These are phyloP conservation scores for Salix dunnii DNA, from an alignment of 345 rosid species.

Conservation along the genomic window DNA sequence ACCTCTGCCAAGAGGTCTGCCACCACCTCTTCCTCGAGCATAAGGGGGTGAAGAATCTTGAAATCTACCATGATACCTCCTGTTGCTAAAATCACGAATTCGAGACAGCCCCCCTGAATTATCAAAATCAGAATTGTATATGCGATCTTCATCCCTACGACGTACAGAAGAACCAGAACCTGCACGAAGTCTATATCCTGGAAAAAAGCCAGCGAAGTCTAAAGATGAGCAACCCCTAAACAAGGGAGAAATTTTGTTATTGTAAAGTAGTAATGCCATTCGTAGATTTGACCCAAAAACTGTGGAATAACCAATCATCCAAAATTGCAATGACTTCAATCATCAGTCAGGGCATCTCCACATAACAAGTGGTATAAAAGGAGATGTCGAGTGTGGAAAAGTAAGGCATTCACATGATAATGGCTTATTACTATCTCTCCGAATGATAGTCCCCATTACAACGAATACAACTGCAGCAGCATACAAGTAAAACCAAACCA, in stretches of 20 bases:
- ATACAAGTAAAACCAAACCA: constrained; percentile 11
- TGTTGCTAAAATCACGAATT: constrained; percentile 47
- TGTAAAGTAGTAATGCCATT: constrained; percentile 14
- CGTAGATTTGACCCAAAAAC: constrained; percentile 21
- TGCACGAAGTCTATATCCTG: constrained; percentile 75
- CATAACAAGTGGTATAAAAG: constrained; percentile 6
- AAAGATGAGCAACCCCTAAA: constrained; percentile 29
- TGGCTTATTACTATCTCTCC: constrained; percentile 24
- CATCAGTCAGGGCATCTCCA: constrained; percentile 28
- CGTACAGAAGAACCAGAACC: constrained; percentile 75
- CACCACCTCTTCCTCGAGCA: constrained; percentile 60
- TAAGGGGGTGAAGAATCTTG: constrained; percentile 62
- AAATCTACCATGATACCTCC: constrained; percentile 67
- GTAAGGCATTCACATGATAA: constrained; percentile 7
- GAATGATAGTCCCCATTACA: constrained; percentile 18
- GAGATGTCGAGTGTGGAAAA: constrained; percentile 12
- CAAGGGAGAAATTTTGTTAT: constrained; percentile 16
- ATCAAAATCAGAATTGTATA: constrained; percentile 54
- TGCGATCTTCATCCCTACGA: constrained; percentile 54
- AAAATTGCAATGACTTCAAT: constrained; percentile 29
- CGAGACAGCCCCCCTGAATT: constrained; percentile 46
- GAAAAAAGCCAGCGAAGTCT: constrained; percentile 35
- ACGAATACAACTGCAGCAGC: constrained; percentile 13
- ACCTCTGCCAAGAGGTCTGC: constrained; percentile 60
- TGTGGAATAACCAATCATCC: constrained; percentile 21